Evolutionary conservation across 169 alveolate genomes (phyloP), one percentile per base, ranked within the genome.

Genomic region (Perkinsus olseni): DNA sequence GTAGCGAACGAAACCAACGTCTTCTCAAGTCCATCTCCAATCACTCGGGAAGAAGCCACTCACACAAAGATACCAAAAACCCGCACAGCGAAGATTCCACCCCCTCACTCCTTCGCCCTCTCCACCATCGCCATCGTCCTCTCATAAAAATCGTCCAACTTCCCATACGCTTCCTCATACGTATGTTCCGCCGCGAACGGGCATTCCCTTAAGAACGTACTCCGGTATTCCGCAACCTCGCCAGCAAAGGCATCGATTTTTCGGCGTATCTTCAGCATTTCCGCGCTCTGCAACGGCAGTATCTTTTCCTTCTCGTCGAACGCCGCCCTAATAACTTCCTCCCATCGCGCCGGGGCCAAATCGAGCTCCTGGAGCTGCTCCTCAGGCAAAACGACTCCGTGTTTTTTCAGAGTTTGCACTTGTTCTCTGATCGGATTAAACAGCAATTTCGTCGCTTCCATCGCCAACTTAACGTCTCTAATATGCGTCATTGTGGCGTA

Each of bases 401-500:
- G 98, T 93, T 97, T 98, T 94, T 97, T 97, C 45, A 98, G 94
- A 11, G 95, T 92, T 62, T 91, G 62, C 24, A 96, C 97, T 95
- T 96, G 96, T 50, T 97, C 97, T 38, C 97, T 96, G 95, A 97
- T 94, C 51, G 98, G 98, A 8, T 90, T 96, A 93, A 97, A 95
- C 34, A 97, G 96, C 37, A 94, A 95, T 90, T 95, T 96, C 91
- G 97, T 94, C 48, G 97, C 96, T 39, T 95, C 97, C 92, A 94
- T 95, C 91, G 97, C 96, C 93, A 97, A 96, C 92, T 97, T 97
- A n/a, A 97, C 98, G 91, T 97, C 99, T 38, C 99, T 95, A 37
- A 98, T 96, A 93, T 97, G 97, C 38, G 98, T 97, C 99, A 97
- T 97, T 92, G 97, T 97, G 92, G 93, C 96, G 97, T 96, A 97